phyloP scores from a whole-genome alignment of 139 green algal genomes.

The Nannochloris sp. region DNA sequence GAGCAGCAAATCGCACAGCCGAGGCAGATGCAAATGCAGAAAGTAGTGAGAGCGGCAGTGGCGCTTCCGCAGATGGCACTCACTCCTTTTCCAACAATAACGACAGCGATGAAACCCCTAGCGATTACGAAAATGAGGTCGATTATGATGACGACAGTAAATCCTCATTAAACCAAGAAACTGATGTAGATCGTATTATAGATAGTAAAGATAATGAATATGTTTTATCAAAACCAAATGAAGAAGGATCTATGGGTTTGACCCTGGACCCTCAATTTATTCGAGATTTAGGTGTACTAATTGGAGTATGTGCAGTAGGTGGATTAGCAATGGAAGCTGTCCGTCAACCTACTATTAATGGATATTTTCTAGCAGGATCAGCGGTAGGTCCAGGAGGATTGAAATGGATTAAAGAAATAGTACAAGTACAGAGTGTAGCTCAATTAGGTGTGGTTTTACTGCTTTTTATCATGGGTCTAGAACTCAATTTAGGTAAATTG shows the following conservation, averaged over 20 bases:
- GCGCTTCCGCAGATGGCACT: background rate
- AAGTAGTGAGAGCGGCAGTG: background rate
- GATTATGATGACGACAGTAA: slow-evolving; percentile 7
- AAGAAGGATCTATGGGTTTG: slow-evolving; percentile 63
- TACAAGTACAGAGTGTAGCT: slow-evolving; percentile 80
- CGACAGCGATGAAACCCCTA: background rate
- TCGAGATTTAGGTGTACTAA: slow-evolving; percentile 71
- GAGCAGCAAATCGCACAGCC: background rate
- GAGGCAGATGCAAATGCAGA: background rate
- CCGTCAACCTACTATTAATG: slow-evolving; percentile 87
- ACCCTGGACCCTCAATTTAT: slow-evolving; percentile 86
- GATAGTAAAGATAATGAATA: slow-evolving; percentile 96
- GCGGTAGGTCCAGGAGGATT: slow-evolving; percentile 85
- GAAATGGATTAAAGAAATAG: slow-evolving; percentile 56
- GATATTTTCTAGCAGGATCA: slow-evolving; percentile 90
- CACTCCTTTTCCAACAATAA: background rate
- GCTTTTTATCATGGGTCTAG: slow-evolving; percentile 89
- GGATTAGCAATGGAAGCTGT: slow-evolving; percentile 68
- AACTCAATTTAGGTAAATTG: slow-evolving; percentile 83
- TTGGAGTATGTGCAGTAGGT: slow-evolving; percentile 54
- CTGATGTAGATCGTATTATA: slow-evolving; percentile 88
- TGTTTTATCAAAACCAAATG: slow-evolving; percentile 89
- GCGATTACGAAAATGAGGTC: slow-evolving; percentile 4
- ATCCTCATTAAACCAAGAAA: slow-evolving; percentile 15
- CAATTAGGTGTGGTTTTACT: slow-evolving; percentile 94